Base-by-base conservation (phyloP, 768 basidiomycete genomes). In the Pleurotus tuoliensis region DNA sequence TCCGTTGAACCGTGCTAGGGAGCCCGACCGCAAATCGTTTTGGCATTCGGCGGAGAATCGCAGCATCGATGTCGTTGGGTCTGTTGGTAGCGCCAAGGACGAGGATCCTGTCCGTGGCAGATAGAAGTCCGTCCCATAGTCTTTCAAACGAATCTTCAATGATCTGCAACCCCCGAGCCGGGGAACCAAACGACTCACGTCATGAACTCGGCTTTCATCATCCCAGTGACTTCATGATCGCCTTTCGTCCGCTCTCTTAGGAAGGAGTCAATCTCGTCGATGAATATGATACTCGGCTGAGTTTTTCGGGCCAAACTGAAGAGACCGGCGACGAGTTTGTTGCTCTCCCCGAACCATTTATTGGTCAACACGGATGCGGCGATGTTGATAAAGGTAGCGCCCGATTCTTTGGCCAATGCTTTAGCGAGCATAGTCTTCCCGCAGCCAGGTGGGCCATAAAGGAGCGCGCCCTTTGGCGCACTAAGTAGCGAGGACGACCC, bases 361-460 rank as follows among this genome's bases (percentile, higher is more conserved):
- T 83, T 87, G 25, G 86, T 86, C 59, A 92, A 75, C 7, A 83
- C 84, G 2, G 86, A 87, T 37, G 87, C 82, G 5, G 88, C 82
- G 58, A 92, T 81, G 69, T 92, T 92, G 74, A 98, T 96, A 67
- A 99, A 99, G 0, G 94, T 96, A 5, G 97, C 97, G 15, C 93
- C 92, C 2, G 90, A 93, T 75, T 99, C 95, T 68, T 96, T 97
- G 11, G 97, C 97, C 6, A 99, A 81, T 1, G 96, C 96, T 68
- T 96, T 96, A 1, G 97, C 97, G n/a, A 99, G 81, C 94, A 99
- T 95, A 1, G 97, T 98, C 76, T 99, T 99, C 22, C 97, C 97
- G 62, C 97, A 99, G 5, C 97, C 96, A 1, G 97, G 97, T 41
- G 95, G 97, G 0, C 97, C 97, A 63, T 92, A 96, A 16, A 99